A percentile compares a stretch with the other conserved stretches of the same genome.
Conservation (phyloP, 2,329 filamentous ascomycete genomes). For the Tolypocladium inflatum region DNA sequence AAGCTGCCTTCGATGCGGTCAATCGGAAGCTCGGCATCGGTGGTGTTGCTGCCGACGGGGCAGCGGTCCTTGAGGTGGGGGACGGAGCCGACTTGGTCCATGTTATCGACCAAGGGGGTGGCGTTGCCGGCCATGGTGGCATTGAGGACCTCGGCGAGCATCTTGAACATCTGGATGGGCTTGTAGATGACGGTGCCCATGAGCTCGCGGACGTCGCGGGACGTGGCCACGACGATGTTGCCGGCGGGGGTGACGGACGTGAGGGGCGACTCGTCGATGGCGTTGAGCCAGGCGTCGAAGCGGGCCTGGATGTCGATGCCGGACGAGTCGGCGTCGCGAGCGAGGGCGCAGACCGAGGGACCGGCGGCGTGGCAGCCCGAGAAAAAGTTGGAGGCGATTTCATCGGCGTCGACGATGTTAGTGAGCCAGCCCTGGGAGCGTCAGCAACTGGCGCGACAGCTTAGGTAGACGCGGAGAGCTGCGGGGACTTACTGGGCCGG, state of each 20-base stretch:
- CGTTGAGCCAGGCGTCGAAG: slow-evolving; percentile 18
- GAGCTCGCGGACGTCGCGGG: slow-evolving; percentile 17
- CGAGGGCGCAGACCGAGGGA: slow-evolving; percentile 17
- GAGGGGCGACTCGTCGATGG: slow-evolving; percentile 18
- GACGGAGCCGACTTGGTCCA: not conserved
- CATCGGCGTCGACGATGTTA: slow-evolving; percentile 27
- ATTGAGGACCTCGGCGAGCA: slow-evolving; percentile 8
- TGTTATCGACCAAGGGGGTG: not conserved
- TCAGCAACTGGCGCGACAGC: not conserved
- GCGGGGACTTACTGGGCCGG: slow-evolving; percentile 15
- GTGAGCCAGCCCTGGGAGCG: slow-evolving; percentile 20
- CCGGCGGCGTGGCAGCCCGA: slow-evolving; percentile 23
- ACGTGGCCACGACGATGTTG: slow-evolving; percentile 17
- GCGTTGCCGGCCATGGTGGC: slow-evolving; percentile 11
- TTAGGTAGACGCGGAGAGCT: too few species aligned
- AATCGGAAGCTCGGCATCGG: slow-evolving; percentile 9
- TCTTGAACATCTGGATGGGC: slow-evolving; percentile 10
- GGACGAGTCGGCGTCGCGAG: slow-evolving; percentile 12
- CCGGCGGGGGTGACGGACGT: slow-evolving; percentile 9
- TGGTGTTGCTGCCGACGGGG: slow-evolving; percentile 5
- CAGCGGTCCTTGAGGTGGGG: slow-evolving; percentile 13
- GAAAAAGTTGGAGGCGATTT: slow-evolving; percentile 22
- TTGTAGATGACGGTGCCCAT: slow-evolving; percentile 20
- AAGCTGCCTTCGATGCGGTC: not conserved
- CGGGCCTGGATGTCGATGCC: slow-evolving; percentile 20